Conservation (phyloP, 768 basidiomycete species). For the Cyathus striatus region DNA sequence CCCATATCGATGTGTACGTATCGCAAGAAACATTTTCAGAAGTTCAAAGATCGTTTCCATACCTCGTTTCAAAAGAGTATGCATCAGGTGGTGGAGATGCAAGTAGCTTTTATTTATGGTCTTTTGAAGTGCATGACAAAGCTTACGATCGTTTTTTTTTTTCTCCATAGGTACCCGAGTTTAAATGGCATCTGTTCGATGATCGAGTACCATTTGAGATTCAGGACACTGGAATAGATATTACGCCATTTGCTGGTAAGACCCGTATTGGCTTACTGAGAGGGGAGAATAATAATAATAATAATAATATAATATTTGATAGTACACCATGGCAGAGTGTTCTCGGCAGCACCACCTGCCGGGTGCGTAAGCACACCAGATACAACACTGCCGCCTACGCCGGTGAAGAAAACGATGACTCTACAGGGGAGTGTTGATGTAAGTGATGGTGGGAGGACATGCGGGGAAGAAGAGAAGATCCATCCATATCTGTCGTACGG, state of each 20-base stretch:
- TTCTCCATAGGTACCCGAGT: slow-evolving; percentile 62
- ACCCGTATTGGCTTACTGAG: neutral
- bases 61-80: slow-evolving; percentile 69
- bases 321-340: slow-evolving; percentile 77
- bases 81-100: slow-evolving; percentile 82
- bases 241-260: slow-evolving; percentile 67
- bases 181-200: slow-evolving; percentile 78
- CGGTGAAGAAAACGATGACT: slow-evolving; percentile 11
- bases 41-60: slow-evolving; percentile 73
- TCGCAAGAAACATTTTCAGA: slow-evolving; percentile 61
- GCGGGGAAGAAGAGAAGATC: slow-evolving; percentile 20
- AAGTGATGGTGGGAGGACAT: slow-evolving; percentile 1
- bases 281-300: neutral
- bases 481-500: slow-evolving; percentile 65
- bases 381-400: slow-evolving; percentile 29
- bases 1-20: slow-evolving; percentile 70
- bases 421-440: neutral
- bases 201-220: slow-evolving; percentile 67
- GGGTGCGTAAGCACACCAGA: slow-evolving; percentile 35
- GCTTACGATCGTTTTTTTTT: neutral
- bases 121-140: neutral
- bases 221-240: slow-evolving; percentile 50
- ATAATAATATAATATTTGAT: neutral
- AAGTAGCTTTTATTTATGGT: slow-evolving; percentile 11
- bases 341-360: slow-evolving; percentile 34